Evolutionary conservation across 768 basidiomycete species (phyloP).

Genomic region (Hygrocybe coccinea): DNA sequence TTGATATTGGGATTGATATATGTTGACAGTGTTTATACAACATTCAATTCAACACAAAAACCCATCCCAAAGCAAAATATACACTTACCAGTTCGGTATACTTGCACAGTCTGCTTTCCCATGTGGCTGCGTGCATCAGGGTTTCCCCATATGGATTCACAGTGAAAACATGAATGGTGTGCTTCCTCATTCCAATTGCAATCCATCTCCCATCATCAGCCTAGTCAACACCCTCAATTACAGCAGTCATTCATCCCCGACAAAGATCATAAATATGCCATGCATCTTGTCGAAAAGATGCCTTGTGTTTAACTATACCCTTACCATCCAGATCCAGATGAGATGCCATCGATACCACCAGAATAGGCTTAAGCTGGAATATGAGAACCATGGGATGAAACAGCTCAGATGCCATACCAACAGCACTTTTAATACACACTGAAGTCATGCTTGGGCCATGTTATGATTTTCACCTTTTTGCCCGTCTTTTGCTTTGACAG

Average conservation of each 20-base stretch:
- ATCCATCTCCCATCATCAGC: constrained; percentile 60
- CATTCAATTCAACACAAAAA: not conserved
- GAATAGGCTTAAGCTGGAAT: constrained; percentile 37
- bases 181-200: constrained; percentile 58
- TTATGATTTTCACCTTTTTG: too few species aligned
- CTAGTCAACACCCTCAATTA: constrained; percentile 53
- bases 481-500: too few species aligned
- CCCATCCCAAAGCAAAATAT: constrained; percentile 3
- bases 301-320: not conserved
- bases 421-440: too few species aligned
- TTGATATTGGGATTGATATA: constrained; percentile 52
- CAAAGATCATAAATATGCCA: constrained; percentile 65
- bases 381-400: too few species aligned
- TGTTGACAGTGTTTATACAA: constrained; percentile 35
- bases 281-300: constrained; percentile 9
- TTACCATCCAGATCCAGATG: not conserved
- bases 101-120: constrained; percentile 54
- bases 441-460: too few species aligned
- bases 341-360: constrained; percentile 2
- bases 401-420: too few species aligned
- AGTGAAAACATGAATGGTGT: constrained; percentile 69
- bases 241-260: constrained; percentile 66
- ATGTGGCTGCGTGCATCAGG: constrained; percentile 60
- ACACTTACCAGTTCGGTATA: constrained; percentile 43
- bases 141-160: constrained; percentile 73